These are phyloP conservation scores for Cunninghamia lanceolata DNA, from an alignment of 75 land plant genomes.

Conservation along the genomic window DNA sequence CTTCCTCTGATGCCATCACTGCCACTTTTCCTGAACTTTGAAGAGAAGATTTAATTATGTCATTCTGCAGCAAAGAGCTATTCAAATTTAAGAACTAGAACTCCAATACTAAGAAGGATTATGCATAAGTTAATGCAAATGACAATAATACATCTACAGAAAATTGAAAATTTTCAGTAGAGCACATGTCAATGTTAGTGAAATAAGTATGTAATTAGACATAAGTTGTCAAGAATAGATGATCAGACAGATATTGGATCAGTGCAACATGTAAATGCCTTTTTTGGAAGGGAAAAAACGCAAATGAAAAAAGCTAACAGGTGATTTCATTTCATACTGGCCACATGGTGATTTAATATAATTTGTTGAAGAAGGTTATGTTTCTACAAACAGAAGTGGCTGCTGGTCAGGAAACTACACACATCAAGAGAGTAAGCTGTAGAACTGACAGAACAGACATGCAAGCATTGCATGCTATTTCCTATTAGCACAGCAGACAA, in stretches of 20 bases:
- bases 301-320: not conserved
- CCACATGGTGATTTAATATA: not conserved
- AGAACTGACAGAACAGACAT: not conserved
- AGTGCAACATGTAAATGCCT: not conserved
- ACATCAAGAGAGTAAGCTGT: not conserved
- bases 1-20: slow-evolving; percentile 94
- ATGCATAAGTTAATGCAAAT: not conserved
- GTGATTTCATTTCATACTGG: not conserved
- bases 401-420: not conserved
- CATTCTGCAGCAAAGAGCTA: slow-evolving; percentile 53
- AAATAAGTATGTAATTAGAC: not conserved
- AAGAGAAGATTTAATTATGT: slow-evolving; percentile 72
- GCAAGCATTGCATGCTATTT: not conserved
- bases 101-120: not conserved
- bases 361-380: not conserved
- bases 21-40: slow-evolving; percentile 79
- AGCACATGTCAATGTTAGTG: not conserved
- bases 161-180: not conserved
- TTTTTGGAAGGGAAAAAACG: not conserved
- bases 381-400: not conserved
- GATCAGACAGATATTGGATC: not conserved
- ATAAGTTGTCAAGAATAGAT: not conserved
- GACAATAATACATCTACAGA: not conserved
- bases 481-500: not conserved
- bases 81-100: not conserved